These are phyloP conservation scores for Anthracocystis panici-leucophaei DNA, from an alignment of 1,284 basidiomycete genomes.

Conservation along the genomic window DNA sequence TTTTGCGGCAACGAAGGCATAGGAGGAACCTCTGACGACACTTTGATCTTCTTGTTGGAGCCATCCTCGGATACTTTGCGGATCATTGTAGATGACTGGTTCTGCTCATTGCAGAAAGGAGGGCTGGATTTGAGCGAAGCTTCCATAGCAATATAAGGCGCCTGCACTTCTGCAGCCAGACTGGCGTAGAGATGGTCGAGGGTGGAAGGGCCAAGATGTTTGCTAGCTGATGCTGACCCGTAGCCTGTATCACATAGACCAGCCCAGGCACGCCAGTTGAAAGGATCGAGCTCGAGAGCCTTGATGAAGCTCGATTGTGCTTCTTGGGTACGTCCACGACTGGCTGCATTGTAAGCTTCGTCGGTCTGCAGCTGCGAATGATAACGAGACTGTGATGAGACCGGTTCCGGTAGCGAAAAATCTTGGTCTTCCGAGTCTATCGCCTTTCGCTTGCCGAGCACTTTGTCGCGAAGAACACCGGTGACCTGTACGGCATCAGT, in stretches of 20 bases:
- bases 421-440: constrained; percentile 6
- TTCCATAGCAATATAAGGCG: constrained; percentile 21
- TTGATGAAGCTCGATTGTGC: constrained; percentile 44
- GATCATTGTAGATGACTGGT: constrained; percentile 17
- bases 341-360: constrained; percentile 47
- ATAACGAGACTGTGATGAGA: constrained; percentile 27
- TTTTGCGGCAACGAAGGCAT: constrained; percentile 18
- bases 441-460: constrained; percentile 43
- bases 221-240: constrained; percentile 16
- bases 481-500: constrained; percentile 56
- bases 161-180: constrained; percentile 19
- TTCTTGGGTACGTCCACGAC: constrained; percentile 41
- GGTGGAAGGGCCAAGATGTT: constrained; percentile 15
- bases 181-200: constrained; percentile 30
- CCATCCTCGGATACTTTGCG: constrained; percentile 48
- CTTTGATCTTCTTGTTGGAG: constrained; percentile 48
- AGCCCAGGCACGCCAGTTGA: constrained; percentile 64
- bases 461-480: constrained; percentile 25
- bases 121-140: constrained; percentile 17
- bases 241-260: constrained; percentile 60
- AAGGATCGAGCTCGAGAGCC: constrained; percentile 52
- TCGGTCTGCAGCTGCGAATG: constrained; percentile 54
- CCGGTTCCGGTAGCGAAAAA: constrained; percentile 7
- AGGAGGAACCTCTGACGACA: constrained; percentile 33
- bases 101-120: constrained; percentile 17